Evolutionary conservation across 768 basidiomycete genomes (phyloP), one percentile per base, ranked within the genome.

Genomic region (Termitomyces sp.): DNA sequence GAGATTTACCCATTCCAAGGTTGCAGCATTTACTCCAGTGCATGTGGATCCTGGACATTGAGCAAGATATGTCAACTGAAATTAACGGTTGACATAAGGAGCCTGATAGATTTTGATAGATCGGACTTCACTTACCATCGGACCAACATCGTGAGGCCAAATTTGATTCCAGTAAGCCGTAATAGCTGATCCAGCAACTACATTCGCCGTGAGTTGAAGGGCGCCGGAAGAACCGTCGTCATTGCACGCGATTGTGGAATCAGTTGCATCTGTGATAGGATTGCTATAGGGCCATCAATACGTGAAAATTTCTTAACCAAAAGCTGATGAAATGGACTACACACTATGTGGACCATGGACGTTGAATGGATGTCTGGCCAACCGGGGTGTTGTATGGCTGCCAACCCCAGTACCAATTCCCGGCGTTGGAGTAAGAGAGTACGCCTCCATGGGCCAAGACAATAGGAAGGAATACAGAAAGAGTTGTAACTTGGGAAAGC

Each of bases 331-430:
- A n/a, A 25, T 34, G 2, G 32, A 14, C 38, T 17, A 66, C 74
- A 48, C 63, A 81, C 80, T 78, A 81, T 40, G 74, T 72, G 4
- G 75, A 64, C 80, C 80, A 81, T 20, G 77, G 79, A 20, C 80
- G 71, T 59, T 80, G 71, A 54, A 81, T 81, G 20, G 66, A 57
- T 6, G 77, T 75, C 67, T 80, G 80, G 5, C 79, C 79, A 10
- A 63, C 65, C 11, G 78, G 75, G 7, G 73, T 68, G 67, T 81
- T 76, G 68, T 81, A 81, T 17, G 80, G 76, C 32, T 63, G 50
- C 75, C 76, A 80, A 15, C 80, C 80, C 31, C 71, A 62, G 69
- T 80, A 81, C 69, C 70, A 73, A 15, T 69, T 72, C 4, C 76
- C 75, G 34, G 68, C 74, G 54, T 73, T 77, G 15, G 70, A 67